A percentile compares a stretch with the other conserved stretches of the same genome.
These are phyloP conservation scores for Rosa lucieae DNA, from an alignment of 306 rosid species.

Conservation along the genomic window DNA sequence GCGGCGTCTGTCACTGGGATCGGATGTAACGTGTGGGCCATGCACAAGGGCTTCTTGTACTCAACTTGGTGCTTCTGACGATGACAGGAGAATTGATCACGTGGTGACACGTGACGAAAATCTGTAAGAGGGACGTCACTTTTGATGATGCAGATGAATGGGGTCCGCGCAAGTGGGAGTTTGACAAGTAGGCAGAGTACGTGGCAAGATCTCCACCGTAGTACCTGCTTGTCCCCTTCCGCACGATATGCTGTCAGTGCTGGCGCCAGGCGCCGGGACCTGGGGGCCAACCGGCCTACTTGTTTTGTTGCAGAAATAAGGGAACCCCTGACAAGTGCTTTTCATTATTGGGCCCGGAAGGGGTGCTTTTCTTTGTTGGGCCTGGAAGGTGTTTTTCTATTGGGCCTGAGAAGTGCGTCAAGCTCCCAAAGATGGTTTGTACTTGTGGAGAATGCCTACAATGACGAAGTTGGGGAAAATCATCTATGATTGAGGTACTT, in stretches of 20 bases:
- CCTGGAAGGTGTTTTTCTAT: too few relatives aligned
- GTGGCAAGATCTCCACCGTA: background rate
- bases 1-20: background rate
- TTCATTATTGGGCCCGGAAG: background rate
- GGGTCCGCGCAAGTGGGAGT: background rate
- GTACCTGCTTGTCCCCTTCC: background rate
- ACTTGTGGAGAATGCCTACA: too few relatives aligned
- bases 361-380: too few relatives aligned
- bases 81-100: background rate
- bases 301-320: too few relatives aligned
- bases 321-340: background rate
- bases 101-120: background rate
- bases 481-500: too few relatives aligned
- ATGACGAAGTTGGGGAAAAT: too few relatives aligned
- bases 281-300: background rate
- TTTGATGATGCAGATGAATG: background rate
- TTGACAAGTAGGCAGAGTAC: background rate
- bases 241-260: background rate
- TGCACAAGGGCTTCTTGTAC: background rate
- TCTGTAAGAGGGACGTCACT: background rate
- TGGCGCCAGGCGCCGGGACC: background rate
- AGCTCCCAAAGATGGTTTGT: too few relatives aligned
- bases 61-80: background rate
- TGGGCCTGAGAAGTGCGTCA: too few relatives aligned
- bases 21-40: conserved; percentile 21